phyloP scores from a whole-genome alignment of 257 asterid species.

The Cordia subcordata region DNA sequence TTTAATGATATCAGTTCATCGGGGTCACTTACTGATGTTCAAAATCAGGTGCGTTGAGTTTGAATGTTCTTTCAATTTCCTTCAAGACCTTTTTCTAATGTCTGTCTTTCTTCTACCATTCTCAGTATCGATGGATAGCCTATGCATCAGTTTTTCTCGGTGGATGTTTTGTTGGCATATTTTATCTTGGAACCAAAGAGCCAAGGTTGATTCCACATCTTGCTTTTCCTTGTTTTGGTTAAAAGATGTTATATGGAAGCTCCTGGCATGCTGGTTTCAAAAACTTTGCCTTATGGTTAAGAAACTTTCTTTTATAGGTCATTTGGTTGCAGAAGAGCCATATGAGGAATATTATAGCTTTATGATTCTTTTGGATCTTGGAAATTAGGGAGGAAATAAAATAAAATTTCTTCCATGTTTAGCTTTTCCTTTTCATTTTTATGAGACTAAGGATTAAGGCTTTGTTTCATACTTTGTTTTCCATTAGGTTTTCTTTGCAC shows the following conservation, averaged over 20 bases:
- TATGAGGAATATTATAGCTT: too few species aligned
- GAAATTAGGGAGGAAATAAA: too few species aligned
- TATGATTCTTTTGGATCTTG: too few species aligned
- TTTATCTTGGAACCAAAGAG: constrained; percentile 75
- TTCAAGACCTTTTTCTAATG: neutral
- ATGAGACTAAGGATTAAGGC: too few species aligned
- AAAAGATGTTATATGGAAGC: neutral
- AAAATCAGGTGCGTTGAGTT: constrained; percentile 53
- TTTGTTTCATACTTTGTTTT: too few species aligned
- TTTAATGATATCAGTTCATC: constrained; percentile 42
- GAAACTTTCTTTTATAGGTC: too few species aligned
- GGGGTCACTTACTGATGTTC: constrained; percentile 41
- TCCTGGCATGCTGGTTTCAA: too few species aligned
- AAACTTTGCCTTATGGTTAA: too few species aligned
- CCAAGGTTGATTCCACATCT: constrained; percentile 58
- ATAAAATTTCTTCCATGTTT: too few species aligned
- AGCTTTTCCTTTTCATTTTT: too few species aligned
- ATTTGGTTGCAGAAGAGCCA: too few species aligned
- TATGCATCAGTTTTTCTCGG: constrained; percentile 71
- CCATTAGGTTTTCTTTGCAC: too few species aligned
- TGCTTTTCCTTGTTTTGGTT: constrained; percentile 14
- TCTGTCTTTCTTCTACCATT: constrained; percentile 19
- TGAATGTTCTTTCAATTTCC: constrained; percentile 6
- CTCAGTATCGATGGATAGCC: constrained; percentile 92
- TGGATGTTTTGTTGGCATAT: constrained; percentile 67